These are phyloP conservation scores for Pterocarpus macrocarpus DNA, from an alignment of 306 rosid species.

Conservation along the genomic window DNA sequence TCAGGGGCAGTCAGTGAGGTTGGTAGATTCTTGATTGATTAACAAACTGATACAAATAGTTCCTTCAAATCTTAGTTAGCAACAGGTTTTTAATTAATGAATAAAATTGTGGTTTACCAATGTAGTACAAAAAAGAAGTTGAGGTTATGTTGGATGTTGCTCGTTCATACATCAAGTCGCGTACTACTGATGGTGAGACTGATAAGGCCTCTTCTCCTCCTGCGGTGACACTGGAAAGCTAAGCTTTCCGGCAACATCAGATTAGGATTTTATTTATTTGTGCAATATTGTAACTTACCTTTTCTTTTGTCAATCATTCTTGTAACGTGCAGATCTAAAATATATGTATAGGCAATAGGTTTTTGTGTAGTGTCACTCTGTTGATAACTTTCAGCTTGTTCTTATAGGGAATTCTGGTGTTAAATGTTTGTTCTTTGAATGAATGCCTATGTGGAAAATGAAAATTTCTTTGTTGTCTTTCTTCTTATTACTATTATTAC, in stretches of 20 bases:
- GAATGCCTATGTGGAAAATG: constrained; percentile 18
- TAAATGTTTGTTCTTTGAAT: constrained; percentile 29
- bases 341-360: constrained; percentile 43
- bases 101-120: constrained; percentile 36
- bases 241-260: constrained; percentile 40
- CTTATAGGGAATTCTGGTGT: constrained; percentile 31
- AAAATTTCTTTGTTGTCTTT: neutral
- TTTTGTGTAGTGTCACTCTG: constrained; percentile 34
- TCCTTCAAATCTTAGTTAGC: constrained; percentile 23
- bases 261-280: constrained; percentile 43
- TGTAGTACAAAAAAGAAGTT: constrained; percentile 95
- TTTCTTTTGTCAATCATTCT: constrained; percentile 29
- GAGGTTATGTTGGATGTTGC: constrained; percentile 83
- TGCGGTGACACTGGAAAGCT: constrained; percentile 50
- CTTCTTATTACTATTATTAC: no score
- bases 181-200: constrained; percentile 45
- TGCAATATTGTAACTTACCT: constrained; percentile 40
- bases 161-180: constrained; percentile 59
- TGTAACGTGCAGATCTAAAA: constrained; percentile 42
- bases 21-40: constrained; percentile 45
- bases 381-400: constrained; percentile 46
- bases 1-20: constrained; percentile 94
- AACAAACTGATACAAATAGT: neutral
- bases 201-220: constrained; percentile 50
- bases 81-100: constrained; percentile 34